A percentile compares a stretch with the other conserved stretches of the same genome.
Evolutionary conservation across 139 green algal species (phyloP).

Genomic region (Nannochloris sp.): DNA sequence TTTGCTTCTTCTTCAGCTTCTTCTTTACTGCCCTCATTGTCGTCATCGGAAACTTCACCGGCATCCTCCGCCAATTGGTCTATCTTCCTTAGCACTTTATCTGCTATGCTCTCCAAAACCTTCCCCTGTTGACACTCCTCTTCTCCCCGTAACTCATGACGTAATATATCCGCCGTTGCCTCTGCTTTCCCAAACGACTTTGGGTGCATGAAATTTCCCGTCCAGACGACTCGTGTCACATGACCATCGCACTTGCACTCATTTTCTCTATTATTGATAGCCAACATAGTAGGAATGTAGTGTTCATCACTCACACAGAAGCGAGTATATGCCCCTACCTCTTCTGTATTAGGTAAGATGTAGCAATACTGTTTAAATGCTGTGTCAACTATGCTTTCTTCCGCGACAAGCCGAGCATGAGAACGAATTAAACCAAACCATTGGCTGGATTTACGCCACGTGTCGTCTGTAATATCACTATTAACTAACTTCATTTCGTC

Average conservation of each 20-base stretch:
- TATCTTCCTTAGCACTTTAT: not conserved
- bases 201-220: not conserved
- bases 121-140: not conserved
- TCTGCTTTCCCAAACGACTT: not conserved
- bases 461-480: not conserved
- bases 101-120: not conserved
- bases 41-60: too few species aligned
- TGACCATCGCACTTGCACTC: conserved; percentile 13
- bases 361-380: conserved; percentile 21
- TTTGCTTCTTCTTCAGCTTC: too few species aligned
- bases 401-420: conserved; percentile 10
- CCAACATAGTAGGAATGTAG: conserved; percentile 36
- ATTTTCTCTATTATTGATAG: conserved; percentile 7
- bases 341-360: not conserved
- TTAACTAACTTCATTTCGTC: not conserved
- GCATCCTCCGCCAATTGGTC: not conserved
- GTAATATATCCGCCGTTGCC: not conserved
- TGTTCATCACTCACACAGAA: conserved; percentile 31
- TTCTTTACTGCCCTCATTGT: too few species aligned
- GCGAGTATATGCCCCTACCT: not conserved
- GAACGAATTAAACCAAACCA: conserved; percentile 18
- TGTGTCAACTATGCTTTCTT: conserved; percentile 10
- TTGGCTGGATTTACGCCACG: conserved; percentile 26
- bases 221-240: not conserved
- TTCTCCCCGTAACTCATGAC: conserved; percentile 2